phyloP scores from a whole-genome alignment of 805 yeast species.

The Sugiyamaella lignohabitans region DNA sequence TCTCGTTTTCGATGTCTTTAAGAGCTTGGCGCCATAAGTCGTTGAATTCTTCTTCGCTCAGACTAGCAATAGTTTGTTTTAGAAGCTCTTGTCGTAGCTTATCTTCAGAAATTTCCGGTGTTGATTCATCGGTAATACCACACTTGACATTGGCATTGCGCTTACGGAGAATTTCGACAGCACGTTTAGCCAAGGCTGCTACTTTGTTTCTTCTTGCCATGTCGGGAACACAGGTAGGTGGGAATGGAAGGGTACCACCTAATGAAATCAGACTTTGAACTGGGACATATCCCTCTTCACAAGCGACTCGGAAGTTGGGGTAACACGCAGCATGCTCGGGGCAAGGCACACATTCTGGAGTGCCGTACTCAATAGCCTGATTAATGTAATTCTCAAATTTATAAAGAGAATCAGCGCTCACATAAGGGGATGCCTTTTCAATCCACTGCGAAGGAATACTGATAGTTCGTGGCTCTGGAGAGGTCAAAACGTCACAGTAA shows the following conservation, averaged over 20 bases:
- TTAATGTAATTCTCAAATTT: not conserved
- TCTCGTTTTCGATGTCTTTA: constrained; percentile 50
- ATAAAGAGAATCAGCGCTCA: not conserved
- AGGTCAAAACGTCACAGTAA: constrained; percentile 41
- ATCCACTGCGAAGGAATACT: not conserved
- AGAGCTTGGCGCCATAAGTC: constrained; percentile 67
- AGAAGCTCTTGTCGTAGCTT: constrained; percentile 22
- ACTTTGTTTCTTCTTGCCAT: constrained; percentile 61
- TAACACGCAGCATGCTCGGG: constrained; percentile 78
- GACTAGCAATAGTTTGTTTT: constrained; percentile 20
- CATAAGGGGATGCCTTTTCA: not conserved
- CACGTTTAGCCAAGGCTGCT: constrained; percentile 55
- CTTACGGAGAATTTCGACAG: constrained; percentile 57
- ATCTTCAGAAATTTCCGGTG: constrained; percentile 35
- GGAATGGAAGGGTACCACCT: constrained; percentile 52
- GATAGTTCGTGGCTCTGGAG: not conserved
- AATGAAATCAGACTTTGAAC: constrained; percentile 48
- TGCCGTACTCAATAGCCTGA: constrained; percentile 37
- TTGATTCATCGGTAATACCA: constrained; percentile 32
- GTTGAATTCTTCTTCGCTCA: constrained; percentile 56
- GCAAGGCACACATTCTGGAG: constrained; percentile 67
- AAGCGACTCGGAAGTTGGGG: constrained; percentile 50
- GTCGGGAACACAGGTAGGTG: constrained; percentile 69
- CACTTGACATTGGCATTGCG: constrained; percentile 61
- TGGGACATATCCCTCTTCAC: constrained; percentile 60